A percentile compares a stretch with the other conserved stretches of the same genome.
Conservation (phyloP, 2,329 filamentous ascomycete genomes). For the Canariomyces notabilis region DNA sequence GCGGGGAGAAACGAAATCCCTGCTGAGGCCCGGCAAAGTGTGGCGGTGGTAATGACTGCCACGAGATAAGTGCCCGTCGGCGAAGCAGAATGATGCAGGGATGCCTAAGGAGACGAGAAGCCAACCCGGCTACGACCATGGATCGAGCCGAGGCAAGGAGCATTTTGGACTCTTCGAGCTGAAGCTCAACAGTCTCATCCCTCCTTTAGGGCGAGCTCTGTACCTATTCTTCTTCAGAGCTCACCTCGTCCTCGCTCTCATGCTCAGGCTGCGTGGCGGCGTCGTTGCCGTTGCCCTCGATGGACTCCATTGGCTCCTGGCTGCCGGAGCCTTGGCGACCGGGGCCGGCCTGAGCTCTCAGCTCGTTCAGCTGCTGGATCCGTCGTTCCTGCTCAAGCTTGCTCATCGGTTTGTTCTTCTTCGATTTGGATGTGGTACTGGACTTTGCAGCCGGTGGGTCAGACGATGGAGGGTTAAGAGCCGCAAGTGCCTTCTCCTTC, state of each 20-base stretch:
- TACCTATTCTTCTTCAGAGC: conserved; percentile 46
- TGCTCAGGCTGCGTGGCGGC: conserved; percentile 16
- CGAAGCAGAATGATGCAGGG: background rate
- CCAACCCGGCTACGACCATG: background rate
- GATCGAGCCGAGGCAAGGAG: background rate
- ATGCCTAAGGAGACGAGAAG: background rate
- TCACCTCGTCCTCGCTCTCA: conserved; percentile 50
- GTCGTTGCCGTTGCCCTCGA: conserved; percentile 30
- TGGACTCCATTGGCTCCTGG: conserved; percentile 39
- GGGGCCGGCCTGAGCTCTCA: conserved; percentile 48
- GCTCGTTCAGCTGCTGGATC: conserved; percentile 58
- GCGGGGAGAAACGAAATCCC: background rate
- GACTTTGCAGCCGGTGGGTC: conserved; percentile 23
- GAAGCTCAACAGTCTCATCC: background rate
- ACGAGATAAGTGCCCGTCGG: background rate
- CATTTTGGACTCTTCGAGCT: background rate
- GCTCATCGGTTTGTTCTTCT: conserved; percentile 75
- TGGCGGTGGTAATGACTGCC: background rate
- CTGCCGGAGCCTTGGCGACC: conserved; percentile 43
- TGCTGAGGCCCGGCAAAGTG: background rate
- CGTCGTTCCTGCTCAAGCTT: conserved; percentile 65
- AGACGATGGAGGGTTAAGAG: conserved; percentile 18
- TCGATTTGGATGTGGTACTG: conserved; percentile 44
- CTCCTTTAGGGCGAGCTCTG: background rate
- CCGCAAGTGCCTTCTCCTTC: conserved; percentile 29